Evolutionary conservation across 2,329 filamentous ascomycete genomes (phyloP).

Genomic region (Aspergillus sp.): DNA sequence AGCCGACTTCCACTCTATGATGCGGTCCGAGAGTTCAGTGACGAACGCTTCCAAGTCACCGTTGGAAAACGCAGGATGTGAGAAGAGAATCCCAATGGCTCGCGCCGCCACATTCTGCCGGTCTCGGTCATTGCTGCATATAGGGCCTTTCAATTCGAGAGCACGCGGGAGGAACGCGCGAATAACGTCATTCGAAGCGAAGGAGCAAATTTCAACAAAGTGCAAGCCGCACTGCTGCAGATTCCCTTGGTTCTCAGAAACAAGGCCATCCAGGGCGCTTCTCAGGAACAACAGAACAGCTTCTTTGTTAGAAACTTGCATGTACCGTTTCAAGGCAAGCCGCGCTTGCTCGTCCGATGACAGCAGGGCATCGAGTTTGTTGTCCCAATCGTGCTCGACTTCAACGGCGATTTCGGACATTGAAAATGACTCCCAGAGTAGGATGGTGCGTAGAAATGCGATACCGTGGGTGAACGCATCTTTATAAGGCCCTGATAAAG

Average conservation of each 20-base stretch:
- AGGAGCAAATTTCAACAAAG: slow-evolving; percentile 47
- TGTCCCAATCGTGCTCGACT: slow-evolving; percentile 74
- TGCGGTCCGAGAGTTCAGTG: slow-evolving; percentile 37
- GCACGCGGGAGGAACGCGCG: slow-evolving; percentile 42
- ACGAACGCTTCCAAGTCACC: slow-evolving; percentile 37
- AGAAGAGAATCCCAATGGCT: slow-evolving; percentile 65
- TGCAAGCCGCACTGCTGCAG: slow-evolving; percentile 38
- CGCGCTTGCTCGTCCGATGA: slow-evolving; percentile 60
- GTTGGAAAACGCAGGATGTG: slow-evolving; percentile 45
- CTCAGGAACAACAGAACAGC: slow-evolving; percentile 35
- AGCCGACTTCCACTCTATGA: slow-evolving; percentile 47
- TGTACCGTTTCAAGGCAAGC: slow-evolving; percentile 38
- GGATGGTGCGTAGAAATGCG: slow-evolving; percentile 55
- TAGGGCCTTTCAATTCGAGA: slow-evolving; percentile 47
- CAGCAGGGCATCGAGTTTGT: slow-evolving; percentile 63
- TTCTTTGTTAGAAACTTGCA: slow-evolving; percentile 23
- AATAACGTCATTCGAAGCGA: slow-evolving; percentile 46
- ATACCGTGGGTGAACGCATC: slow-evolving; percentile 60
- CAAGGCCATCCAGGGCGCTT: slow-evolving; percentile 38
- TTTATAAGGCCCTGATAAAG: slow-evolving; percentile 20
- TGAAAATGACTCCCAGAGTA: slow-evolving; percentile 49
- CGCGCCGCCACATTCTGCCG: slow-evolving; percentile 59
- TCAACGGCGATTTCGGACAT: slow-evolving; percentile 38
- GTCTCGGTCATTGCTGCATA: slow-evolving; percentile 63
- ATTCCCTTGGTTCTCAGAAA: slow-evolving; percentile 29